These are phyloP conservation scores for Mytilinidion resinicola DNA, from an alignment of 495 filamentous ascomycete species.

Conservation along the genomic window DNA sequence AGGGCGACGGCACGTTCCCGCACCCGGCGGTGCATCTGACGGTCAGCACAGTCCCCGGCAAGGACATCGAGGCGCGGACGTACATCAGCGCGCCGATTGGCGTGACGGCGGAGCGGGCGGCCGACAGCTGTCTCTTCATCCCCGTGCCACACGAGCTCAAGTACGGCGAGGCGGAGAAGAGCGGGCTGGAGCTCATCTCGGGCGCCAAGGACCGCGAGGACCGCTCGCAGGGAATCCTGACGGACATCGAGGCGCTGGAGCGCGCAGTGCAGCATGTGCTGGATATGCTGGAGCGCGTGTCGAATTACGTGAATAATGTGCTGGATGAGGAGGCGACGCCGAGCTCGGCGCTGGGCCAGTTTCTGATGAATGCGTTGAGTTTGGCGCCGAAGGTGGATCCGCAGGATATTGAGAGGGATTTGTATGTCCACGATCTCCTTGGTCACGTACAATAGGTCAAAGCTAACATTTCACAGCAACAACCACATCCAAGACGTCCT, in stretches of 20 bases:
- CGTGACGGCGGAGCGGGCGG: constrained; percentile 86
- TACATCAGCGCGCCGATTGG: constrained; percentile 95
- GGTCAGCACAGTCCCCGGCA: constrained; percentile 76
- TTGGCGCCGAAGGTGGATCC: constrained; percentile 90
- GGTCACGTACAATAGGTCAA: too few species aligned
- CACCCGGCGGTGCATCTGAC: constrained; percentile 95
- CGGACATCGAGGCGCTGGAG: constrained; percentile 84
- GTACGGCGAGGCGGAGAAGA: constrained; percentile 85
- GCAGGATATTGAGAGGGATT: constrained; percentile 85
- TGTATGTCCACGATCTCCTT: constrained; percentile 49
- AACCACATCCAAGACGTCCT: constrained; percentile 98
- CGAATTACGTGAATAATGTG: constrained; percentile 80
- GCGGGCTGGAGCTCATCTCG: constrained; percentile 78
- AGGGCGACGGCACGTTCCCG: constrained; percentile 93
- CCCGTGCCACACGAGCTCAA: constrained; percentile 90
- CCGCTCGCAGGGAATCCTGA: constrained; percentile 61
- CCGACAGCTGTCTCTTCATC: constrained; percentile 92
- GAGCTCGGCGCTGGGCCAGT: constrained; percentile 84
- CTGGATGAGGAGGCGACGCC: constrained; percentile 61
- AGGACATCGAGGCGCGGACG: constrained; percentile 75
- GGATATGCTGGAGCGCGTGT: constrained; percentile 81
- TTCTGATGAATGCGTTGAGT: constrained; percentile 82
- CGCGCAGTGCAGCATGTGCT: constrained; percentile 77
- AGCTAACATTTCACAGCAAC: constrained; percentile 55
- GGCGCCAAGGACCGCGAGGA: constrained; percentile 73